A percentile compares a stretch with the other conserved stretches of the same genome.
These are phyloP conservation scores for Lipomyces sp. DNA, from an alignment of 805 yeast species.

Conservation along the genomic window DNA sequence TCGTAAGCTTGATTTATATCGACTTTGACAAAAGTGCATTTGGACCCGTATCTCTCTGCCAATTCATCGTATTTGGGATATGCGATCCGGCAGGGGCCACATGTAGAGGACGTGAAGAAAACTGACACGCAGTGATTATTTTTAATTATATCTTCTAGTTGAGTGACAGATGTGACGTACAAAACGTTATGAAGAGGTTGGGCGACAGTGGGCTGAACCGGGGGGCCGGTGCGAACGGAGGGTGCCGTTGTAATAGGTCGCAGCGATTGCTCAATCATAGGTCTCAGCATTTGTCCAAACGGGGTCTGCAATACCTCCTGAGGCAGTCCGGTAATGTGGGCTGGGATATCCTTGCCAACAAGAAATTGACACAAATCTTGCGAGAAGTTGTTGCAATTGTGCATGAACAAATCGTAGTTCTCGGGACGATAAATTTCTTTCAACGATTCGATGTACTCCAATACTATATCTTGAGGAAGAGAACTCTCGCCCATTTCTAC, in stretches of 20 bases:
- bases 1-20: slow-evolving; percentile 36
- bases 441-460: slow-evolving; percentile 59
- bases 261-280: slow-evolving; percentile 43
- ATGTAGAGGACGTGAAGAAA: slow-evolving; percentile 40
- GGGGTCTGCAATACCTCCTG: slow-evolving; percentile 56
- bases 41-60: slow-evolving; percentile 25
- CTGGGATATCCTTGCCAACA: slow-evolving; percentile 61
- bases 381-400: slow-evolving; percentile 72
- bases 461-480: slow-evolving; percentile 57
- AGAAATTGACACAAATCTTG: slow-evolving; percentile 61
- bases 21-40: slow-evolving; percentile 37
- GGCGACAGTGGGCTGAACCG: neutral
- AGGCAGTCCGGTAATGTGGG: slow-evolving; percentile 58
- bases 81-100: slow-evolving; percentile 39
- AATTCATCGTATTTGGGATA: slow-evolving; percentile 39
- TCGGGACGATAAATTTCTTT: slow-evolving; percentile 53
- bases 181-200: slow-evolving; percentile 18
- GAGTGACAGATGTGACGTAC: slow-evolving; percentile 24
- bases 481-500: slow-evolving; percentile 59
- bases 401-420: slow-evolving; percentile 61
- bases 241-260: slow-evolving; percentile 41
- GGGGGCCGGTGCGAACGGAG: neutral
- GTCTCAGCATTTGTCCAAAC: slow-evolving; percentile 55
- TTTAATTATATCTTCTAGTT: slow-evolving; percentile 27
- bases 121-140: slow-evolving; percentile 27